Evolutionary conservation across 768 basidiomycete genomes (phyloP).

Genomic region (Hypholoma sublateritium): DNA sequence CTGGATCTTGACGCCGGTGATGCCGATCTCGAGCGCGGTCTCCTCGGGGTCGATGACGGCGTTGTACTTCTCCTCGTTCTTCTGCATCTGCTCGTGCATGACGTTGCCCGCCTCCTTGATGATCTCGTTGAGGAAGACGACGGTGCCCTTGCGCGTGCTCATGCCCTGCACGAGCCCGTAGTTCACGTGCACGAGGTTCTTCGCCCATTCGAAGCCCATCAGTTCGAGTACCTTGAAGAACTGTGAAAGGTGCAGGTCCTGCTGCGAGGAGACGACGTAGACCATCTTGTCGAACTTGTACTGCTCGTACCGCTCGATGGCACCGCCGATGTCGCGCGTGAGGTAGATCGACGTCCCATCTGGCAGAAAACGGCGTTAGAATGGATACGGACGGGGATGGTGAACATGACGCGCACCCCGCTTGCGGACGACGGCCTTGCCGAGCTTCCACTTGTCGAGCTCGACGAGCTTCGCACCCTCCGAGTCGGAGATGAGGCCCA

Average conservation of each 20-base stretch:
- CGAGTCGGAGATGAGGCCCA: conserved; percentile 72
- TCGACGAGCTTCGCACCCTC: conserved; percentile 88
- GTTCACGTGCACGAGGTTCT: conserved; percentile 82
- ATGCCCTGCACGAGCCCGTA: conserved; percentile 93
- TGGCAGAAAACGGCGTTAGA: conserved; percentile 25
- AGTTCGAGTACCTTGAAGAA: conserved; percentile 92
- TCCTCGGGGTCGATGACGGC: conserved; percentile 85
- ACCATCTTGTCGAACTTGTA: conserved; percentile 90
- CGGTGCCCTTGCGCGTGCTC: conserved; percentile 92
- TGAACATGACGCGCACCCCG: conserved; percentile 47
- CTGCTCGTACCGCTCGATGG: conserved; percentile 88
- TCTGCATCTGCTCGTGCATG: conserved; percentile 97
- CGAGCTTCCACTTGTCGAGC: conserved; percentile 86
- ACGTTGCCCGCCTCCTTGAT: conserved; percentile 82
- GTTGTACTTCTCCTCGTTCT: conserved; percentile 90
- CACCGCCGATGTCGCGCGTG: conserved; percentile 93
- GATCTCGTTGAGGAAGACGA: conserved; percentile 93
- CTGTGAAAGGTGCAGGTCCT: conserved; percentile 86
- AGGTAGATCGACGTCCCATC: conserved; percentile 95
- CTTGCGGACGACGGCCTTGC: conserved; percentile 88
- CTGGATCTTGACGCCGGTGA: conserved; percentile 96
- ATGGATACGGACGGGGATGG: not conserved
- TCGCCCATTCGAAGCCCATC: conserved; percentile 89
- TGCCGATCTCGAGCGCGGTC: conserved; percentile 82
- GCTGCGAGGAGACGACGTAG: conserved; percentile 87